These are phyloP conservation scores for Mariannaea elegans DNA, from an alignment of 2,329 filamentous ascomycete genomes.

Conservation along the genomic window DNA sequence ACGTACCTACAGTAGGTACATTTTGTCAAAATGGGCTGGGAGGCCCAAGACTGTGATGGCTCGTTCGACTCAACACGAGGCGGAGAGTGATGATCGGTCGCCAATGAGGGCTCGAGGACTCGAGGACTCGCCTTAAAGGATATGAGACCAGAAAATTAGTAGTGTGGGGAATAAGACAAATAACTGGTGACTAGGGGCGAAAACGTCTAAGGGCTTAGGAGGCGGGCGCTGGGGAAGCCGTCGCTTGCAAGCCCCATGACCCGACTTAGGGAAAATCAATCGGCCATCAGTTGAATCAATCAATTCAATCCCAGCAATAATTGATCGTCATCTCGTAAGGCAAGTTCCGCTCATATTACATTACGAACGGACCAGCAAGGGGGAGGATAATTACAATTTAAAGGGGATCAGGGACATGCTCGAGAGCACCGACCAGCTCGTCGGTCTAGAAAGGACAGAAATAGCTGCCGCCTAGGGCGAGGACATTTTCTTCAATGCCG, in stretches of 20 bases:
- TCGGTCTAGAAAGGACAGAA: conserved; percentile 9
- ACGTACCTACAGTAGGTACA: conserved; percentile 27
- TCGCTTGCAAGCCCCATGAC: not conserved
- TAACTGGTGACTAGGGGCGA: not conserved
- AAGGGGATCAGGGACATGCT: conserved; percentile 13
- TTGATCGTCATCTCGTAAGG: not conserved
- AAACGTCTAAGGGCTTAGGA: not conserved
- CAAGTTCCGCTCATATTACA: not conserved
- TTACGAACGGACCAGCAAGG: not conserved
- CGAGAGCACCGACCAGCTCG: conserved; percentile 8
- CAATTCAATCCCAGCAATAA: not conserved
- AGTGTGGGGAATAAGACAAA: conserved; percentile 17
- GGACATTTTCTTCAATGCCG: conserved; percentile 20
- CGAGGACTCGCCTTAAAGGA: conserved; percentile 12
- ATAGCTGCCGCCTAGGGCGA: conserved; percentile 17
- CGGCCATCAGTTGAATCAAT: not conserved
- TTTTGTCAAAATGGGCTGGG: not conserved
- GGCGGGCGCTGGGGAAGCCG: conserved; percentile 3
- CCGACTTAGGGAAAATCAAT: not conserved
- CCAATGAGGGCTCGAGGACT: conserved; percentile 13
- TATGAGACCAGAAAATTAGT: conserved; percentile 8
- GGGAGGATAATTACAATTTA: not conserved
- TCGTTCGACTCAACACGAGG: not conserved
- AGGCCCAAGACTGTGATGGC: too few relatives aligned
- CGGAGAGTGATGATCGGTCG: conserved; percentile 19